Evolutionary conservation across 257 asterid genomes (phyloP), one percentile per base, ranked within the genome.

Genomic region (Nicotiana attenuata): DNA sequence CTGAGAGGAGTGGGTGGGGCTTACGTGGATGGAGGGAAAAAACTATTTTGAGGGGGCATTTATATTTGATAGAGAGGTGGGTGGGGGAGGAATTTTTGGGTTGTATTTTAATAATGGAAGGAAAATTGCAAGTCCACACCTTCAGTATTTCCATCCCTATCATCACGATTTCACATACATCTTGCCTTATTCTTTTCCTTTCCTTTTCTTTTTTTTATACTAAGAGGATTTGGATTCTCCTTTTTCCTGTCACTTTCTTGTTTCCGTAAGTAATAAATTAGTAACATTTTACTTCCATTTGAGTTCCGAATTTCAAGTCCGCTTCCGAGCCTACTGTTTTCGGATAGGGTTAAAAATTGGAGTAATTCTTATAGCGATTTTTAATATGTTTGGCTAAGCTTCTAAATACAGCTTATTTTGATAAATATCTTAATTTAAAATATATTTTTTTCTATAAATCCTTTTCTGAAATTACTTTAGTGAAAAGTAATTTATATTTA

Each of bases 101-200:
- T 41, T 3, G 47, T 41, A 59, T 38, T 31, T 17, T n/a, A 16
- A 59, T 60, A 45, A 2, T 75, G 45, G 45, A 28, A 41, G 19
- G 47, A 28, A 67, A 41, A 41, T 8, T 41, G 47, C 47, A 41
- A 41, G 47, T 41, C 47, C 47, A 41, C 47, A 41, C 47, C 47
- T 29, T 65, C 10, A 20, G 63, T 17, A 26, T 50, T 50, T 71
- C 5, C 24, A 71, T 24, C 33, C 31, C 52, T 81, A 41, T 14
- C 73, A 64, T 83, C 78, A 87, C 84, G 88, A 5, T 81, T 88
- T 85, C 89, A 85, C 85, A 88, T 85, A 83, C 84, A 81, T 81
- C 68, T 71, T 73, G 83, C 84, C 81, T 87, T 81, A 83, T 24
- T 41, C 53, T 10, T 19, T 28, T 65, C 11, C 11, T 45, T 41